phyloP scores from a whole-genome alignment of 1,139 yeast genomes.

The Candida sp. region DNA sequence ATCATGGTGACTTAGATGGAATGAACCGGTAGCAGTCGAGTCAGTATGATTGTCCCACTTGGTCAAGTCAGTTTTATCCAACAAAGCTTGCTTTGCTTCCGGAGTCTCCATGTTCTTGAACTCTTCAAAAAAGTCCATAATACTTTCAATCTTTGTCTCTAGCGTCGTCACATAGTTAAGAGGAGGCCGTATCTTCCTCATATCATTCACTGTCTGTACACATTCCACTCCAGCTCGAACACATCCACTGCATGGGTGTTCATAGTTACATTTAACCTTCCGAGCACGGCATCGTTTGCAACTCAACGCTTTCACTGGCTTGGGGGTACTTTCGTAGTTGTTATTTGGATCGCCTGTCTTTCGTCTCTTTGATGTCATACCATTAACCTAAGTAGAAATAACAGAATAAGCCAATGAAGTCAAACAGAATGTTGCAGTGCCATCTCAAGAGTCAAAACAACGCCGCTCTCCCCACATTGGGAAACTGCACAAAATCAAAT shows the following conservation, averaged over 20 bases:
- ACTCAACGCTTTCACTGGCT: conserved; percentile 14
- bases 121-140: conserved; percentile 21
- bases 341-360: not conserved
- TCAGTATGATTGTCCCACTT: conserved; percentile 8
- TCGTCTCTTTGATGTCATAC: conserved; percentile 1
- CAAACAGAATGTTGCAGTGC: not conserved
- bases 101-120: conserved; percentile 17
- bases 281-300: conserved; percentile 52
- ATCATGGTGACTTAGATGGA: conserved; percentile 10
- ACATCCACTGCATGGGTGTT: conserved; percentile 51
- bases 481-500: too few relatives aligned
- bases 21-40: not conserved
- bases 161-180: conserved; percentile 44
- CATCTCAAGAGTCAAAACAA: not conserved
- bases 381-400: not conserved
- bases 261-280: conserved; percentile 52
- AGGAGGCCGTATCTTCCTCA: conserved; percentile 51
- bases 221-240: conserved; percentile 43
- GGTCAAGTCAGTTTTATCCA: conserved; percentile 17
- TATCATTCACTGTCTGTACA: conserved; percentile 46
- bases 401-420: not conserved
- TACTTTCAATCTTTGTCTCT: conserved; percentile 24
- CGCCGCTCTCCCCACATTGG: not conserved
- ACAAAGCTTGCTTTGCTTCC: conserved; percentile 18
- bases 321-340: not conserved